These are phyloP conservation scores for Sphaerulina musiva DNA, from an alignment of 2,329 filamentous ascomycete species.

Conservation along the genomic window DNA sequence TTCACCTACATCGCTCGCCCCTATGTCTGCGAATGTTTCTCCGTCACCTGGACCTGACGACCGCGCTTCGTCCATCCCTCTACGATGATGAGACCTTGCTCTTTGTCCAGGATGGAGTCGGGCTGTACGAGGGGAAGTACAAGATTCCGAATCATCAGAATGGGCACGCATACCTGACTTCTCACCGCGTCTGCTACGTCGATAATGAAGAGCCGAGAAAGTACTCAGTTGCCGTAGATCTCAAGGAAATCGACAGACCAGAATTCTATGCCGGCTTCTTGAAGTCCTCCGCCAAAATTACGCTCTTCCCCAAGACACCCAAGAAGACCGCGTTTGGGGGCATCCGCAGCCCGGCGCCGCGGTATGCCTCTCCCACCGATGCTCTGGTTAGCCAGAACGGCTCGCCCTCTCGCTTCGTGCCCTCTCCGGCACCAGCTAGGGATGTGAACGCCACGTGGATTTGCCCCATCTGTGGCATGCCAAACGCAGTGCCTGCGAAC, in stretches of 20 bases:
- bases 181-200: conserved; percentile 91
- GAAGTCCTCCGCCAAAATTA: conserved; percentile 92
- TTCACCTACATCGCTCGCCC: conserved; percentile 1
- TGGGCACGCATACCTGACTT: conserved; percentile 93
- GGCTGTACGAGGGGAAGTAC: conserved; percentile 94
- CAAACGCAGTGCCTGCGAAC: conserved; percentile 85
- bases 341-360: conserved; percentile 46
- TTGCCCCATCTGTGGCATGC: conserved; percentile 91
- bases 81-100: conserved; percentile 89
- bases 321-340: conserved; percentile 55
- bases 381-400: conserved; percentile 40
- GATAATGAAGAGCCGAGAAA: conserved; percentile 79
- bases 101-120: conserved; percentile 96
- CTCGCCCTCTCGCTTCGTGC: conserved; percentile 45
- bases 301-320: conserved; percentile 71
- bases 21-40: conserved; percentile 70
- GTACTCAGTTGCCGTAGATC: conserved; percentile 74
- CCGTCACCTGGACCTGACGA: conserved; percentile 91
- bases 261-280: conserved; percentile 92
- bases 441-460: conserved; percentile 73
- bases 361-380: conserved; percentile 40
- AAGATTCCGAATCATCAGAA: conserved; percentile 93
- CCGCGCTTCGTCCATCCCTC: conserved; percentile 86
- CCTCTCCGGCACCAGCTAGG: conserved; percentile 43
- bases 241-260: conserved; percentile 83